phyloP scores from a whole-genome alignment of 805 yeast species.

The Scheffersomyces stipitis region DNA sequence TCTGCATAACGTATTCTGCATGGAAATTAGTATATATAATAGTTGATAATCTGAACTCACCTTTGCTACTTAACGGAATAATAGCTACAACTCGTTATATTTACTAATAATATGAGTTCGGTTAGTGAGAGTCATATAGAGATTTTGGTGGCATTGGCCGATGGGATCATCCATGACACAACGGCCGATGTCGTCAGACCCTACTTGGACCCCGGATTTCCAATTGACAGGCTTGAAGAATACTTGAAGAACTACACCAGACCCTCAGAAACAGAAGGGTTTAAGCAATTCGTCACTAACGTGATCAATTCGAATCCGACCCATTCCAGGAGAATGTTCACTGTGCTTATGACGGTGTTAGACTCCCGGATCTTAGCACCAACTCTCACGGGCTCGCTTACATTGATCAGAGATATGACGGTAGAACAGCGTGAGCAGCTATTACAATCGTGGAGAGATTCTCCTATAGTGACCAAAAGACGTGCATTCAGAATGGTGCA shows the following conservation, averaged over 20 bases:
- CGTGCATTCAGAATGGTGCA: constrained; percentile 31
- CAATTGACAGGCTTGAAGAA: constrained; percentile 23
- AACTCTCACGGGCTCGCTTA: constrained; percentile 32
- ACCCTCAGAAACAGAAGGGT: constrained; percentile 29
- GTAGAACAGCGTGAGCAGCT: constrained; percentile 29
- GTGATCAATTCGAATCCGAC: constrained; percentile 15
- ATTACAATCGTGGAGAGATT: constrained; percentile 39
- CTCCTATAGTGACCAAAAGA: constrained; percentile 37
- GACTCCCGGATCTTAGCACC: constrained; percentile 33
- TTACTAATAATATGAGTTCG: too few species aligned
- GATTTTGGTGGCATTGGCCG: constrained; percentile 26
- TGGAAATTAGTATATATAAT: too few species aligned
- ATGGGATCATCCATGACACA: constrained; percentile 30
- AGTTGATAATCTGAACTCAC: too few species aligned
- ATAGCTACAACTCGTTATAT: too few species aligned
- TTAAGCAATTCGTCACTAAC: constrained; percentile 14
- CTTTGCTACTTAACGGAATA: too few species aligned
- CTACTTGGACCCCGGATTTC: constrained; percentile 19
- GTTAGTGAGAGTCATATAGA: constrained; percentile 29
- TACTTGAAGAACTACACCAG: constrained; percentile 21
- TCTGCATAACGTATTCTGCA: too few species aligned
- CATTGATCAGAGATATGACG: constrained; percentile 37
- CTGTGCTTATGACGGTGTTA: constrained; percentile 23
- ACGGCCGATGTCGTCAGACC: constrained; percentile 24
- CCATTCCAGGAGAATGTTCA: constrained; percentile 18